Conservation (phyloP, 179 eudicot species). For the Pouteria campechiana region DNA sequence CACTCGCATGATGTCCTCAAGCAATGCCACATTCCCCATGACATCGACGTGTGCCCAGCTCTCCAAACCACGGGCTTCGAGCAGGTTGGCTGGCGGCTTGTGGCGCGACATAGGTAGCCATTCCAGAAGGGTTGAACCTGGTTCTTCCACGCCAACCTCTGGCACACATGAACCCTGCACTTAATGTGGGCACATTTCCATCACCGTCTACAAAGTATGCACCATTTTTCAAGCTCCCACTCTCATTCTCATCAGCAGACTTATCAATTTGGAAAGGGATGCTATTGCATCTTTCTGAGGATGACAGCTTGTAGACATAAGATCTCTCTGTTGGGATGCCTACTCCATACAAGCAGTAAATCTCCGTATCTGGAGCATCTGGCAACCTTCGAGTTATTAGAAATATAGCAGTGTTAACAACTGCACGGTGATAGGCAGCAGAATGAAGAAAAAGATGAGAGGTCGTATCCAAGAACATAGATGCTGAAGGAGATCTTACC, state of each 20-base stretch:
- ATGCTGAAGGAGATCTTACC: no score
- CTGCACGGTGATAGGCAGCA: no score
- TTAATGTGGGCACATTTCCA: constrained; percentile 44
- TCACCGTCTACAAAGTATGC: constrained; percentile 49
- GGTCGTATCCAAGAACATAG: no score
- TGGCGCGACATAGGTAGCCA: constrained; percentile 33
- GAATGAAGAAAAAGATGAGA: no score
- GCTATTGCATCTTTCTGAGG: constrained; percentile 22
- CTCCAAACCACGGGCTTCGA: constrained; percentile 43
- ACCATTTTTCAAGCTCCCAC: constrained; percentile 38
- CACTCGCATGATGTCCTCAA: constrained; percentile 47
- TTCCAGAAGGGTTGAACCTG: constrained; percentile 57
- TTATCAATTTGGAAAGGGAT: constrained; percentile 52
- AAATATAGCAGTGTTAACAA: no score
- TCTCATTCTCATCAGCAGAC: constrained; percentile 29
- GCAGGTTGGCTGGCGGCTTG: constrained; percentile 39
- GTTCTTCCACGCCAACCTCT: constrained; percentile 55
- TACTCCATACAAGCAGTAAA: constrained; percentile 38
- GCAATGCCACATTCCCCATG: constrained; percentile 47
- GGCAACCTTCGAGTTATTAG: constrained; percentile 62
- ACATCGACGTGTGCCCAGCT: constrained; percentile 59
- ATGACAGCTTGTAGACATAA: constrained; percentile 45
- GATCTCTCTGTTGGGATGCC: constrained; percentile 65
- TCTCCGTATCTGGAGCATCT: constrained; percentile 55
- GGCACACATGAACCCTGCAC: constrained; percentile 60